Conservation (phyloP, 768 basidiomycete genomes). For the Trametopsis cervina region DNA sequence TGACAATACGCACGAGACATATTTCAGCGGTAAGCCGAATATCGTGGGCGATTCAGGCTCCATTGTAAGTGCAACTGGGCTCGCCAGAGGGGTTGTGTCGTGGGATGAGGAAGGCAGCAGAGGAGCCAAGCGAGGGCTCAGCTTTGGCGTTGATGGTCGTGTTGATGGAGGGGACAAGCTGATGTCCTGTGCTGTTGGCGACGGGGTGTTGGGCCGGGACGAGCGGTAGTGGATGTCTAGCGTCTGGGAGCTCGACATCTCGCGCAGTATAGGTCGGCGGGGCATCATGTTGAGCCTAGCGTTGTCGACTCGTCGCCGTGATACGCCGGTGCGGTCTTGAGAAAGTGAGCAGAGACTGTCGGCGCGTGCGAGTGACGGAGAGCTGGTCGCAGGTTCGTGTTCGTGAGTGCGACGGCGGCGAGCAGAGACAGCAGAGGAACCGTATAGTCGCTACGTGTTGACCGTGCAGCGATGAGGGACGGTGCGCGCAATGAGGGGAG, state of each 20-base stretch:
- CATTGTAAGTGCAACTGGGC: conserved; percentile 11
- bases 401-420: too few species aligned
- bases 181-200: conserved; percentile 28
- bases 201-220: conserved; percentile 46
- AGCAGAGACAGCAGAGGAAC: too few species aligned
- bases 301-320: background rate
- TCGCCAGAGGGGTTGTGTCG: conserved; percentile 13
- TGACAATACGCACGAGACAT: conserved; percentile 57
- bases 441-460: too few species aligned
- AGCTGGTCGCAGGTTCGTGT: too few species aligned
- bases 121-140: conserved; percentile 27
- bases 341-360: too few species aligned
- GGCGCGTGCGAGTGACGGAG: too few species aligned
- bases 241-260: conserved; percentile 20
- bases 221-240: conserved; percentile 60
- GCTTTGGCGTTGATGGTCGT: conserved; percentile 6
- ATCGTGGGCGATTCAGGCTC: conserved; percentile 37
- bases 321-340: too few species aligned
- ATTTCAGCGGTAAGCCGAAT: conserved; percentile 71
- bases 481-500: too few species aligned
- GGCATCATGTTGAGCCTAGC: conserved; percentile 11
- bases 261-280: conserved; percentile 22
- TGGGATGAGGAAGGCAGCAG: conserved; percentile 19
- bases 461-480: too few species aligned
- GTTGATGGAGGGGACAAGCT: conserved; percentile 11